phyloP scores from a whole-genome alignment of 306 rosid species.

The Cicer pinnatifidum region DNA sequence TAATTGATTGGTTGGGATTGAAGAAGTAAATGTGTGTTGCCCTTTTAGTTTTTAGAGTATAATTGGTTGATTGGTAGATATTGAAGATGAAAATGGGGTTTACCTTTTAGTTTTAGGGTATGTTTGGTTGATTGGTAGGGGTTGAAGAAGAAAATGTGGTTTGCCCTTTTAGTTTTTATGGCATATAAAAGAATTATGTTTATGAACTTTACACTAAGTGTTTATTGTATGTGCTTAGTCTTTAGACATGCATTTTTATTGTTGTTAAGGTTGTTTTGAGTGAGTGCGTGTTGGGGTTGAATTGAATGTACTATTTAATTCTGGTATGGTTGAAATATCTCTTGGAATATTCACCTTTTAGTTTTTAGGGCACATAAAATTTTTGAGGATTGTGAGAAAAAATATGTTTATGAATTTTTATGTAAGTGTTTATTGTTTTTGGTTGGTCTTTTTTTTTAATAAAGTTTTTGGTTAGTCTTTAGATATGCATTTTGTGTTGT shows the following conservation, averaged over 20 bases:
- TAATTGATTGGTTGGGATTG: not conserved
- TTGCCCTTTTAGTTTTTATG: conserved; percentile 33
- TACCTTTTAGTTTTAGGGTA: conserved; percentile 38
- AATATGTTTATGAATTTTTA: not conserved
- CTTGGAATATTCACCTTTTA: too few relatives aligned
- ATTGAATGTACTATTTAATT: conserved; percentile 3
- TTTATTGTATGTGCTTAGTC: not conserved
- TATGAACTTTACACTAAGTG: not conserved
- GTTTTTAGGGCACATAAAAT: not conserved
- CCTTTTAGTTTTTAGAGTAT: conserved; percentile 35
- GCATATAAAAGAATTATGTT: conserved; percentile 7
- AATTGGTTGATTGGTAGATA: not conserved
- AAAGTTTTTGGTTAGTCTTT: not conserved
- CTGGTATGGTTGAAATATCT: conserved; percentile 8
- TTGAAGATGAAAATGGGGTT: not conserved
- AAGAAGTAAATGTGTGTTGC: conserved; percentile 36
- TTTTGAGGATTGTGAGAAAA: not conserved
- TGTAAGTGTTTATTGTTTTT: not conserved
- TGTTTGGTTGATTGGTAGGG: not conserved
- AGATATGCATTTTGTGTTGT: conserved; percentile 27
- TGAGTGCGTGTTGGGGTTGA: not conserved
- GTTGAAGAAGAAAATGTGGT: conserved; percentile 38
- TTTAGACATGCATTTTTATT: conserved; percentile 5
- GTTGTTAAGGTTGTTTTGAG: conserved; percentile 23
- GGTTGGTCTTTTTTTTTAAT: too few relatives aligned